Conservation (phyloP, 495 filamentous ascomycete genomes). For the Aspergillus nidulans region DNA sequence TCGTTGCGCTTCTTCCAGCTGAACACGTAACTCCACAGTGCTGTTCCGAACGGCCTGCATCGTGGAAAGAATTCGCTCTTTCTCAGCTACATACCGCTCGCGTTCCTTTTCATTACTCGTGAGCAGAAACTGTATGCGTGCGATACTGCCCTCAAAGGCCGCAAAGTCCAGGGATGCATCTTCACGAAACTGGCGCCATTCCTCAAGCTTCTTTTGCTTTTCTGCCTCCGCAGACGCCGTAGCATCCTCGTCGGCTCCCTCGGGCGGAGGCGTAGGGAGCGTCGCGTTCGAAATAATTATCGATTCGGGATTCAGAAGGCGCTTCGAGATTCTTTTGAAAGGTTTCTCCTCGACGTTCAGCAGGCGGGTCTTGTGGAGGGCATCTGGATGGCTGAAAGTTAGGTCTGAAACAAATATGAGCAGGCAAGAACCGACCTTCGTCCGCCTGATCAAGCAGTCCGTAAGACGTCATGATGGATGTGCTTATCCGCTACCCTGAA, state of each 20-base stretch:
- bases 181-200: conserved; percentile 62
- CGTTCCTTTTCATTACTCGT: conserved; percentile 82
- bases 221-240: conserved; percentile 29
- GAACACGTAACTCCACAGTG: conserved; percentile 62
- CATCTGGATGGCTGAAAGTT: conserved; percentile 48
- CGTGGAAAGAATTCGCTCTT: conserved; percentile 65
- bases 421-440: conserved; percentile 39
- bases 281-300: conserved; percentile 49
- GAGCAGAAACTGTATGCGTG: conserved; percentile 81
- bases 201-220: conserved; percentile 47
- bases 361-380: conserved; percentile 85
- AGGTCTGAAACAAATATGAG: conserved; percentile 12
- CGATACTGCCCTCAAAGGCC: conserved; percentile 80
- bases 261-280: conserved; percentile 67
- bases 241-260: conserved; percentile 47
- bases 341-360: conserved; percentile 89
- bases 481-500: neutral
- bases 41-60: conserved; percentile 74
- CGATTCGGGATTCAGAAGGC: conserved; percentile 62
- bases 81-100: conserved; percentile 77
- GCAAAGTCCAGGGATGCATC: conserved; percentile 88
- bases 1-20: conserved; percentile 71
- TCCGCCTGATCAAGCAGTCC: conserved; percentile 46
- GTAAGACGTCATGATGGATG: conserved; percentile 41
- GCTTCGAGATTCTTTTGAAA: conserved; percentile 83